Evolutionary conservation across 1,284 basidiomycete genomes (phyloP).

Genomic region (Ceratobasidium sp.): DNA sequence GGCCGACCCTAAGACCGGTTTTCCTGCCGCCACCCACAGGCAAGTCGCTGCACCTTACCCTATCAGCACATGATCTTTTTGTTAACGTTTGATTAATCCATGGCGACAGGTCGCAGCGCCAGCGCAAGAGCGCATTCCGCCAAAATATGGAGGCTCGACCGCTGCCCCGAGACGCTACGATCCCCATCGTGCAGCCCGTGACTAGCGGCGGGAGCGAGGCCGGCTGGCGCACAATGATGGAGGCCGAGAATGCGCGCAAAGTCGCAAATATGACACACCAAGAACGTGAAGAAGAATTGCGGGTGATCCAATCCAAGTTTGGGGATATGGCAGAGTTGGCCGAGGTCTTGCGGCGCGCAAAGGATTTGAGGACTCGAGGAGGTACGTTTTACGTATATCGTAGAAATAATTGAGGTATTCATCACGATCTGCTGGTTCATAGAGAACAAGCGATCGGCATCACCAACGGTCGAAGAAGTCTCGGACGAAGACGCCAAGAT

Average conservation of each 20-base stretch:
- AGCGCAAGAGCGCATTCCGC: slow-evolving; percentile 48
- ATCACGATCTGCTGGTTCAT: slow-evolving; percentile 31
- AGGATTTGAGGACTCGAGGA: slow-evolving; percentile 61
- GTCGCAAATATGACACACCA: slow-evolving; percentile 70
- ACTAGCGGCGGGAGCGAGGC: slow-evolving; percentile 14
- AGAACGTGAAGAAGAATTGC: slow-evolving; percentile 69
- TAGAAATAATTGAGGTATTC: neutral
- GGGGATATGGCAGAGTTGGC: slow-evolving; percentile 73
- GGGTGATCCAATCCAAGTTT: slow-evolving; percentile 75
- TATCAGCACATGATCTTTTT: neutral
- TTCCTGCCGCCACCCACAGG: slow-evolving; percentile 48
- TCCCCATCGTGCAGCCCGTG: slow-evolving; percentile 27
- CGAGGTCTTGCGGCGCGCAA: slow-evolving; percentile 69
- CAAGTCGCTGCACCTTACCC: neutral
- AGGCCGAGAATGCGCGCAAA: slow-evolving; percentile 66
- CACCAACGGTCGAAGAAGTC: slow-evolving; percentile 31
- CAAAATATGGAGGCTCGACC: slow-evolving; percentile 42
- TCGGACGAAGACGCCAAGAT: slow-evolving; percentile 39
- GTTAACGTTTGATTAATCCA: neutral
- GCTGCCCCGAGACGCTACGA: slow-evolving; percentile 10
- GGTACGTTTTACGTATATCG: slow-evolving; percentile 44
- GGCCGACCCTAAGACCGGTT: slow-evolving; percentile 48
- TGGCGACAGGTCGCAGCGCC: slow-evolving; percentile 31
- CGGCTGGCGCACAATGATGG: slow-evolving; percentile 63
- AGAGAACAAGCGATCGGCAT: slow-evolving; percentile 28